phyloP scores from a whole-genome alignment of 192 early-diverging fungal species.

The Backusella tarrabulga region DNA sequence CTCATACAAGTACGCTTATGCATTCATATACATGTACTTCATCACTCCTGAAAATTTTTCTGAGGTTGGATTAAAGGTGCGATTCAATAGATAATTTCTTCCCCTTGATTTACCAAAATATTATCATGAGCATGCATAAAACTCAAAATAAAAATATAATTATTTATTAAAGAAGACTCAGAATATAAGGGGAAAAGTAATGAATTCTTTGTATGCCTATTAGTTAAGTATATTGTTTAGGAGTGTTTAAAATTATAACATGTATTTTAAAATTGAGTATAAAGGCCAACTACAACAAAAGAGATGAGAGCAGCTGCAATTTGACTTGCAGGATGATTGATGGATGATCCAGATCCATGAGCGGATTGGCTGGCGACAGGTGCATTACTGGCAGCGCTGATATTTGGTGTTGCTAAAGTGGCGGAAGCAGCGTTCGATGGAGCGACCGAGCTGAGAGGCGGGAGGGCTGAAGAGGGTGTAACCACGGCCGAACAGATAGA shows the following conservation, averaged over 20 bases:
- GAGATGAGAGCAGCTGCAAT: background rate
- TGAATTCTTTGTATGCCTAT: background rate
- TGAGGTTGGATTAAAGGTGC: too few relatives aligned
- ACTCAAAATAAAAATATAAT: background rate
- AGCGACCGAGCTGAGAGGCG: background rate
- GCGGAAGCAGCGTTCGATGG: background rate
- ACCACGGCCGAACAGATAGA: constrained; percentile 23
- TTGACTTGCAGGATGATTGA: background rate
- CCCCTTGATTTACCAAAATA: background rate
- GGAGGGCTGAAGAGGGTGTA: background rate
- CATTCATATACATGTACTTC: too few relatives aligned
- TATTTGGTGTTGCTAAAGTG: background rate
- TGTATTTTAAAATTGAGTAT: background rate
- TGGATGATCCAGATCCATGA: background rate
- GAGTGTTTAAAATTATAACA: background rate
- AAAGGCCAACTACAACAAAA: background rate
- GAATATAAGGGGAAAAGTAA: background rate
- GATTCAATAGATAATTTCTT: background rate
- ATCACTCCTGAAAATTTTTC: too few relatives aligned
- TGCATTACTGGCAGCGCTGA: background rate
- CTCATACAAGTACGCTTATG: too few relatives aligned
- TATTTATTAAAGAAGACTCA: background rate
- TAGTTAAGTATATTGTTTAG: background rate
- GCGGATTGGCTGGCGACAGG: background rate
- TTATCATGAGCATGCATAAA: background rate